phyloP scores from a whole-genome alignment of 176 grass and related monocot genomes.

The Lolium rigidum region DNA sequence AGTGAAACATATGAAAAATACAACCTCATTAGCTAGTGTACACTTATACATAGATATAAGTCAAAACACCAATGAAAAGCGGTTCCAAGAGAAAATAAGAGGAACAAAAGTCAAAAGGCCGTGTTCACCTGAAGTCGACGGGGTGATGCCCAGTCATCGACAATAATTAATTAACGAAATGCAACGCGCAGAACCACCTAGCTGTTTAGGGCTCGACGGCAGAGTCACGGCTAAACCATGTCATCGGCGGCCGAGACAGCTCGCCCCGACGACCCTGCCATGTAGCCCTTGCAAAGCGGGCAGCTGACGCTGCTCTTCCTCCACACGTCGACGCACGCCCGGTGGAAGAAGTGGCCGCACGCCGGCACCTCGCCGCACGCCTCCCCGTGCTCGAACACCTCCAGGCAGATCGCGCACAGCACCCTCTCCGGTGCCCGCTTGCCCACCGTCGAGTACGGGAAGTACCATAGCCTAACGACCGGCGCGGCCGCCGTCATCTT shows the following conservation, averaged over 20 bases:
- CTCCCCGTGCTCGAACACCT: conserved; percentile 35
- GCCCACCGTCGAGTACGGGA: neutral
- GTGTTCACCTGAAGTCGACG: no score
- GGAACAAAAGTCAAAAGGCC: no score
- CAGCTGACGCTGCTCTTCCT: conserved; percentile 33
- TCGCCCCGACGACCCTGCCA: neutral
- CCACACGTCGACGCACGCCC: conserved; percentile 46
- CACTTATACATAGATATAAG: no score
- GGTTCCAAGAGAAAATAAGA: no score
- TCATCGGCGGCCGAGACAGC: neutral
- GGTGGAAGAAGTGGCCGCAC: conserved; percentile 49
- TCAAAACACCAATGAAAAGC: no score
- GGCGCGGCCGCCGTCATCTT: no score
- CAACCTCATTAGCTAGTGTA: no score
- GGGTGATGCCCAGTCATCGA: no score
- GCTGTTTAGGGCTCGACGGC: no score
- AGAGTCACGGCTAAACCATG: conserved; percentile 33
- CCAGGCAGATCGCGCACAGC: conserved; percentile 55
- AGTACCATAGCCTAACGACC: neutral
- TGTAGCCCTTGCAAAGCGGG: conserved; percentile 33
- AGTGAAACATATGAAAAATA: no score
- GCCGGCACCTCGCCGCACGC: conserved; percentile 38
- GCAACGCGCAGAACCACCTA: no score
- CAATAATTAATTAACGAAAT: no score
- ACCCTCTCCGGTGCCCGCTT: neutral